Evolutionary conservation across 2,329 filamentous ascomycete species (phyloP).

Genomic region (Aspergillus sp.): DNA sequence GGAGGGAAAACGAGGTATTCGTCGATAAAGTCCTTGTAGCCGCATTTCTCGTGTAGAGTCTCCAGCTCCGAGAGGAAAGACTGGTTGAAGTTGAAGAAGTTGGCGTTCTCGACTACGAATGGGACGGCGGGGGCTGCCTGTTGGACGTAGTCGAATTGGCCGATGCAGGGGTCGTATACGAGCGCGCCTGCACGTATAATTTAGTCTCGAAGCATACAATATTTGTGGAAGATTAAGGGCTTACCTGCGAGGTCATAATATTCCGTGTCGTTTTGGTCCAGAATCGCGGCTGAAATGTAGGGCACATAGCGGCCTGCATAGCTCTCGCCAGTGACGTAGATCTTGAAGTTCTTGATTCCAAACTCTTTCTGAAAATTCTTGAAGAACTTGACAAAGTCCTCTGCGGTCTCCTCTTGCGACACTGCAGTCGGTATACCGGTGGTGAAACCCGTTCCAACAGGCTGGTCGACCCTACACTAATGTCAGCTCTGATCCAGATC

Average conservation of each 20-base stretch:
- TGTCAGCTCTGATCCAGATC: neutral
- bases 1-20: constrained; percentile 56
- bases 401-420: constrained; percentile 66
- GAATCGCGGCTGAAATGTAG: constrained; percentile 72
- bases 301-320: constrained; percentile 71
- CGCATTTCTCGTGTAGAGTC: constrained; percentile 44
- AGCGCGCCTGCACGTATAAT: constrained; percentile 48
- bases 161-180: constrained; percentile 70
- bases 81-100: constrained; percentile 47
- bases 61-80: constrained; percentile 44
- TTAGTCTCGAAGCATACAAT: too few relatives aligned
- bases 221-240: neutral
- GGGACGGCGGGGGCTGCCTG: constrained; percentile 40
- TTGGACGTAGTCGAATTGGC: constrained; percentile 34
- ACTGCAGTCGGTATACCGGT: constrained; percentile 64
- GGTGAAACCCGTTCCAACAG: constrained; percentile 66
- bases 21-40: constrained; percentile 47
- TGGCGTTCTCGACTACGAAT: constrained; percentile 43
- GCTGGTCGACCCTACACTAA: constrained; percentile 32
- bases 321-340: constrained; percentile 73
- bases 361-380: constrained; percentile 75
- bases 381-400: constrained; percentile 75
- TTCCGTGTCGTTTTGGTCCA: constrained; percentile 65
- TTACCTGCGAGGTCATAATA: constrained; percentile 67
- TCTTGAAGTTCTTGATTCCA: constrained; percentile 64